Evolutionary conservation across 2,329 filamentous ascomycete genomes (phyloP).

Genomic region (Didymella glomerata): DNA sequence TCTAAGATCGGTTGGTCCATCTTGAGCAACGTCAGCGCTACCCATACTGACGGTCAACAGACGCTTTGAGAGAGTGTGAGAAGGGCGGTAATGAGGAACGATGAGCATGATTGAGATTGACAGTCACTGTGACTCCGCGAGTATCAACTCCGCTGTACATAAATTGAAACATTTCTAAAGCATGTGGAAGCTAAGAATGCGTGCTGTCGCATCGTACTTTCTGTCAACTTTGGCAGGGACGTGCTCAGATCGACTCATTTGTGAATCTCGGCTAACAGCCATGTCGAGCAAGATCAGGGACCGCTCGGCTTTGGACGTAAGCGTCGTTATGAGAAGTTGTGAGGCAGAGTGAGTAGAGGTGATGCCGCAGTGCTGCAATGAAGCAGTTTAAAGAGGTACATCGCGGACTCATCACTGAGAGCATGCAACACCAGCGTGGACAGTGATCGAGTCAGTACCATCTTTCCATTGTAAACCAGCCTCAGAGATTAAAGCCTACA

Average conservation of each 20-base stretch:
- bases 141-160: not conserved
- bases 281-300: not conserved
- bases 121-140: not conserved
- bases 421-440: slow-evolving; percentile 1
- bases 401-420: slow-evolving; percentile 4
- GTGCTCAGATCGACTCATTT: slow-evolving; percentile 16
- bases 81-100: not conserved
- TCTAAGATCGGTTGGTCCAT: not conserved
- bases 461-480: slow-evolving; percentile 2
- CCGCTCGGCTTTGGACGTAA: not conserved
- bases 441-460: slow-evolving; percentile 17
- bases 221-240: not conserved
- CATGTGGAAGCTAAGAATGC: not conserved
- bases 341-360: slow-evolving; percentile 6
- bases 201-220: not conserved
- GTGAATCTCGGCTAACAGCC: not conserved
- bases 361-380: not conserved
- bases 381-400: slow-evolving; percentile 1
- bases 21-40: not conserved
- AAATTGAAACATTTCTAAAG: not conserved
- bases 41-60: not conserved
- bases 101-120: not conserved
- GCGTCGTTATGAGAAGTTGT: not conserved
- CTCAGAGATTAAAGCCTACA: slow-evolving; percentile 36
- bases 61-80: not conserved